Conservation (phyloP, 2,329 filamentous ascomycete genomes). For the Diatrype stigma region DNA sequence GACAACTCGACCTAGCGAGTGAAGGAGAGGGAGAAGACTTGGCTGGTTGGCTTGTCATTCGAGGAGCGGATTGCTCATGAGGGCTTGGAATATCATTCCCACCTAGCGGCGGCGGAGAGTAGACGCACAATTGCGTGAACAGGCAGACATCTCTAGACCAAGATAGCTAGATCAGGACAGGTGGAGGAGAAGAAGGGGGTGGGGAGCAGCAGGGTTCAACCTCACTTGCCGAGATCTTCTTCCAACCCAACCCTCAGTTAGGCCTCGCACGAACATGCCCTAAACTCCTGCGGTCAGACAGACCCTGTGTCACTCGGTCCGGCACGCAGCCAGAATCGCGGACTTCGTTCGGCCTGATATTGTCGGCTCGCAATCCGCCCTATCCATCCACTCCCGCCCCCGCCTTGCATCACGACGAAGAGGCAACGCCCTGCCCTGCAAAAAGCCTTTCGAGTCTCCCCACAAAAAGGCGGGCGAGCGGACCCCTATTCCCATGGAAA, state of each 20-base stretch:
- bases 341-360: background rate
- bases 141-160: too few relatives aligned
- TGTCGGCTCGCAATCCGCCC: background rate
- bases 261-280: background rate
- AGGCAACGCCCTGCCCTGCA: background rate
- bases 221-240: background rate
- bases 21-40: background rate
- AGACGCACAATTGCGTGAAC: too few relatives aligned
- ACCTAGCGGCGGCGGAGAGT: too few relatives aligned
- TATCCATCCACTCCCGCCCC: background rate
- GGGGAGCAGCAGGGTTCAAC: background rate
- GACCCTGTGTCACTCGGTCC: background rate
- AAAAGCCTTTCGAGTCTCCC: background rate
- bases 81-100: background rate
- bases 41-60: background rate
- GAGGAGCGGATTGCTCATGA: background rate
- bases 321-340: background rate
- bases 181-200: too few relatives aligned
- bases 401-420: background rate
- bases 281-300: background rate
- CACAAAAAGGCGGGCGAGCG: background rate
- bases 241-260: background rate
- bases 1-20: background rate
- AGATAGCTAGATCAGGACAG: too few relatives aligned
- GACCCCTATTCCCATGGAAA: background rate